Base-by-base conservation (phyloP, 768 basidiomycete species). In the Hemileccinum impolitum region DNA sequence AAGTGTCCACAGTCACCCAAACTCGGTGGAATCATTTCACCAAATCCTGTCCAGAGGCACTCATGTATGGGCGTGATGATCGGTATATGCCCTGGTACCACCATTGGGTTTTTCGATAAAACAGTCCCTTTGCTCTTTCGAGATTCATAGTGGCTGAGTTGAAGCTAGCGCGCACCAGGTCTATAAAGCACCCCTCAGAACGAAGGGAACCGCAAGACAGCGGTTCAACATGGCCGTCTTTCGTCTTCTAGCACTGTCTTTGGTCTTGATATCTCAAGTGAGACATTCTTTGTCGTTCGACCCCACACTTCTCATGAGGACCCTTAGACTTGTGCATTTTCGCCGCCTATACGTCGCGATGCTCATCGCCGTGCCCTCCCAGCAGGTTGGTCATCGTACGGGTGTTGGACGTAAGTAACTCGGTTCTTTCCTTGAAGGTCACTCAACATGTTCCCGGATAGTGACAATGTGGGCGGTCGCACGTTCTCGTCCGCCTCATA, bases 351-450 rank as follows among this genome's bases (percentile, higher is more conserved):
- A 18, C 51, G 8, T 36, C 47, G 23, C 25, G 39, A 44, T 48
- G 7, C 23, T 11, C 46, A 62, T 43, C 53, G 45, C 32, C 62
- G 58, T 23, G 40, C 50, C 1, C 73, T 86, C 43, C 82, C 81
- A 8, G 69, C 70, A 3, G 71, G 65, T 42, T 88, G 84, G 84
- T 71, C 71, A 15, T 73, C 75, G 14, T 63, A 73, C 48, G 83
- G 84, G 59, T 88, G 86, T 57, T 80, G 78, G 68, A 77, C 75
- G 85, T 86, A 51, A 40, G 71, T 64, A 11, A n/a, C 31, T 14
- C 7, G 7, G 14, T 19, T 18, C 9, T 58, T 39, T 18, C 15
- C 5, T 32, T 17, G 70, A 64, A 19, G 15, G 34, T n/a, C 26
- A 37, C 37, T 47, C 41, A 38, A 44, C 9, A 37, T 18, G 18